Percentiles rank a stretch among this genome's conserved stretches.
These are phyloP conservation scores for Mortierella sp. DNA, from an alignment of 371 early-diverging fungal genomes.

Conservation along the genomic window DNA sequence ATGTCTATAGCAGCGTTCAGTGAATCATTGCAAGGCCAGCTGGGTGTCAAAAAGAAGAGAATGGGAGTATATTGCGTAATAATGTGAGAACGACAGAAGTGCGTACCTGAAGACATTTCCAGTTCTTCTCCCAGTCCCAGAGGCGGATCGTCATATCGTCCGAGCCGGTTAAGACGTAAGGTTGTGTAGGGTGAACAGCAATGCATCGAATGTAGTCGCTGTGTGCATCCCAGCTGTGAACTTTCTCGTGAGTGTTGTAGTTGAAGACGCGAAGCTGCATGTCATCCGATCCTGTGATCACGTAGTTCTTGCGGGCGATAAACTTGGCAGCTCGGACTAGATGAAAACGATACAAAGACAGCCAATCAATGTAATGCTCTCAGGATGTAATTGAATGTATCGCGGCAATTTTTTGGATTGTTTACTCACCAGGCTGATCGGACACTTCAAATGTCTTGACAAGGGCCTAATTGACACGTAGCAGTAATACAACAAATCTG, in stretches of 20 bases:
- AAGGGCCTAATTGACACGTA: slow-evolving; percentile 69
- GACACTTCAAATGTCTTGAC: slow-evolving; percentile 98
- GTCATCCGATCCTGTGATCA: slow-evolving; percentile 98
- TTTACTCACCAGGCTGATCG: slow-evolving; percentile 80
- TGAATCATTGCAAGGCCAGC: neutral
- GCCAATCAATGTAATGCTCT: too few relatives aligned
- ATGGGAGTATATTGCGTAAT: neutral
- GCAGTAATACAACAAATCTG: neutral
- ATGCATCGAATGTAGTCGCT: slow-evolving; percentile 98
- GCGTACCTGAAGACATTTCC: slow-evolving; percentile 91
- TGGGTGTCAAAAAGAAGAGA: neutral
- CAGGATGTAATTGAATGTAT: too few relatives aligned
- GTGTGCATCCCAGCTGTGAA: slow-evolving; percentile 97
- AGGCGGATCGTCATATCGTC: slow-evolving; percentile 99
- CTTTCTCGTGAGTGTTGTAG: slow-evolving; percentile 99
- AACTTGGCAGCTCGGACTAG: slow-evolving; percentile 96
- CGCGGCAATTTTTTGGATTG: too few relatives aligned
- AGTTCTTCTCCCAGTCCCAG: slow-evolving; percentile 99
- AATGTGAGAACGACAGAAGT: neutral
- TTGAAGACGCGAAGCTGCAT: slow-evolving; percentile 98
- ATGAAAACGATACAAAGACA: neutral
- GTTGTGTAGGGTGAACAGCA: slow-evolving; percentile 96
- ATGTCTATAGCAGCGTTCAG: slow-evolving; percentile 65
- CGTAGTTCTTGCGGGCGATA: slow-evolving; percentile 97
- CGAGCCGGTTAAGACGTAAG: slow-evolving; percentile 93